Evolutionary conservation across 331 rosid species (phyloP).

Genomic region (Quercus lobata): DNA sequence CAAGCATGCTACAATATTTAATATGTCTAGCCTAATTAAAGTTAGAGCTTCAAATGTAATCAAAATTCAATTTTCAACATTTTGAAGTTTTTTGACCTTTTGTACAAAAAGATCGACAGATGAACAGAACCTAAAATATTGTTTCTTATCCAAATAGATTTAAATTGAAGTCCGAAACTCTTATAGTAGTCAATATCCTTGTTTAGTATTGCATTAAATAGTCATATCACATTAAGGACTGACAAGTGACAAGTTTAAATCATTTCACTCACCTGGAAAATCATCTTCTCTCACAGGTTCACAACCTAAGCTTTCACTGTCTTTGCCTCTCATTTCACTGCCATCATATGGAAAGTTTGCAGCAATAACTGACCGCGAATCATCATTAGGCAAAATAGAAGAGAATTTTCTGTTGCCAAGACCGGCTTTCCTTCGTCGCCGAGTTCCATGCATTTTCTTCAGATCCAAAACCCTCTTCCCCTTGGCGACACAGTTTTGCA

Average conservation of each 20-base stretch:
- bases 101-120: not conserved
- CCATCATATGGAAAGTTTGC: conserved; percentile 29
- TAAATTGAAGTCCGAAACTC: not conserved
- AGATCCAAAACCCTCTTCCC: conserved; percentile 49
- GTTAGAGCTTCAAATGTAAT: not conserved
- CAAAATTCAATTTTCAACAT: conserved; percentile 10
- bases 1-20: conserved; percentile 18
- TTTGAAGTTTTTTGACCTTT: not conserved
- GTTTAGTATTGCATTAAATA: not conserved
- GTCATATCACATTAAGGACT: not conserved
- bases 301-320: conserved; percentile 21
- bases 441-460: conserved; percentile 58
- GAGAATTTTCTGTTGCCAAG: conserved; percentile 37
- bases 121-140: not conserved
- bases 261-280: conserved; percentile 42
- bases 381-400: conserved; percentile 19
- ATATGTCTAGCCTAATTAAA: conserved; percentile 1
- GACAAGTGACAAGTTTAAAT: not conserved
- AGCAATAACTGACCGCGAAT: conserved; percentile 22
- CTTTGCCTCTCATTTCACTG: conserved; percentile 20
- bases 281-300: conserved; percentile 31
- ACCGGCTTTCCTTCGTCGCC: conserved; percentile 43
- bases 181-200: not conserved
- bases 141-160: not conserved
- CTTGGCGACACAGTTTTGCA: conserved; percentile 34